Evolutionary conservation across 441 rosid genomes (phyloP).

Genomic region (Gossypium trilobum): DNA sequence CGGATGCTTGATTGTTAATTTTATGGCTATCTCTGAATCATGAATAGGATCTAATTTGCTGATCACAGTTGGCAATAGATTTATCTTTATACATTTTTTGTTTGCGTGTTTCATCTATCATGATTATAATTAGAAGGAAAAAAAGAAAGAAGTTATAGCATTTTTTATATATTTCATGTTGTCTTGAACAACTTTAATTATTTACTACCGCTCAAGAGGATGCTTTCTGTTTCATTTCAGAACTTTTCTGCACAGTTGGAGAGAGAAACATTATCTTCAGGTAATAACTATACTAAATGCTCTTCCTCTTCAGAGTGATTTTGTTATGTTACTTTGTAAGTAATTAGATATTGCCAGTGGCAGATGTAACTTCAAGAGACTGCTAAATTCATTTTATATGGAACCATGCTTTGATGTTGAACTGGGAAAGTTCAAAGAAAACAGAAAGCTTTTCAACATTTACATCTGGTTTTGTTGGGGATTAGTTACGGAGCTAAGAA

Average conservation of each 20-base stretch:
- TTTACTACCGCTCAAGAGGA: constrained; percentile 16
- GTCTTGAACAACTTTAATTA: constrained; percentile 4
- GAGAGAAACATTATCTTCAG: constrained; percentile 76
- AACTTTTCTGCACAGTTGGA: constrained; percentile 96
- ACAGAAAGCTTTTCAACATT: not conserved
- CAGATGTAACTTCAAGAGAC: not conserved
- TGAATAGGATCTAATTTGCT: not conserved
- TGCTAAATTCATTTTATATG: not conserved
- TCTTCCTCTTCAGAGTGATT: not conserved
- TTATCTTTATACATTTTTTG: not conserved
- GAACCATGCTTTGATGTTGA: constrained; percentile 6
- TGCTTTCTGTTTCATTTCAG: constrained; percentile 40
- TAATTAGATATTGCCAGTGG: not conserved
- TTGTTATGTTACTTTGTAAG: not conserved
- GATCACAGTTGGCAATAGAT: not conserved
- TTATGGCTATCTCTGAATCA: not conserved
- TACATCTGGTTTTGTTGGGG: not conserved
- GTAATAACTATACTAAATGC: constrained; percentile 28
- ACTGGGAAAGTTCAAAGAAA: not conserved
- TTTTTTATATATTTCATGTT: not conserved
- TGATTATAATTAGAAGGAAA: not conserved
- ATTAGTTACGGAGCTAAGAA: not conserved
- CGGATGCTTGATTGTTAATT: not conserved
- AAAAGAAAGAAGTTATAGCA: not conserved
- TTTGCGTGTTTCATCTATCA: not conserved